Percentiles rank a stretch among this genome's conserved stretches.
phyloP scores from a whole-genome alignment of 768 basidiomycete genomes.

The Daedaleopsis nitida region DNA sequence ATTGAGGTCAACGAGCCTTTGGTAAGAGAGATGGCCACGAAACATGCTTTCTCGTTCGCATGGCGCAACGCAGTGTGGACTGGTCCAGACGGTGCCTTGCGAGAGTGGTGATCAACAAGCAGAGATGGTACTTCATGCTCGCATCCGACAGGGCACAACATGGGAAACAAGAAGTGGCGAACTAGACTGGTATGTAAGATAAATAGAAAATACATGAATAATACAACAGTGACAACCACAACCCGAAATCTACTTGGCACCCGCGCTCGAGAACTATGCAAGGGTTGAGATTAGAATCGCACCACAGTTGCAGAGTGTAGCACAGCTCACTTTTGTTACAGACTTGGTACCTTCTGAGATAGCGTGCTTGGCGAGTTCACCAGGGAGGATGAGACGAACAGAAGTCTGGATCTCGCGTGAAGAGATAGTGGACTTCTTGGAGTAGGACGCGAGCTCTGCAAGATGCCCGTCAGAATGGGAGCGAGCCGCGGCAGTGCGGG shows the following conservation, averaged over 20 bases:
- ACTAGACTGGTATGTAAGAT: constrained; percentile 19
- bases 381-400: constrained; percentile 95
- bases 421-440: constrained; percentile 98
- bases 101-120: constrained; percentile 49
- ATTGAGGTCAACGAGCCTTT: constrained; percentile 61
- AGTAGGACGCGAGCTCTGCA: constrained; percentile 92
- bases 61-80: constrained; percentile 62
- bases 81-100: constrained; percentile 53
- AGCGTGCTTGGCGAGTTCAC: constrained; percentile 92
- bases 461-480: not conserved
- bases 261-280: constrained; percentile 69
- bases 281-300: not conserved
- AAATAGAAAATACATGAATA: constrained; percentile 25
- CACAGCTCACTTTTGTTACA: constrained; percentile 72
- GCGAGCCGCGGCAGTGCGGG: not conserved
- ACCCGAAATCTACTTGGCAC: constrained; percentile 53
- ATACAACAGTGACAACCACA: constrained; percentile 30
- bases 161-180: not conserved
- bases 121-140: not conserved
- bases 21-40: constrained; percentile 42
- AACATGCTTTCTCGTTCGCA: constrained; percentile 41
- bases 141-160: not conserved
- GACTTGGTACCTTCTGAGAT: constrained; percentile 95
- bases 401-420: constrained; percentile 98
- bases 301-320: not conserved